Base-by-base conservation (phyloP, 2,329 filamentous ascomycete genomes). In the Penicillium sp. region DNA sequence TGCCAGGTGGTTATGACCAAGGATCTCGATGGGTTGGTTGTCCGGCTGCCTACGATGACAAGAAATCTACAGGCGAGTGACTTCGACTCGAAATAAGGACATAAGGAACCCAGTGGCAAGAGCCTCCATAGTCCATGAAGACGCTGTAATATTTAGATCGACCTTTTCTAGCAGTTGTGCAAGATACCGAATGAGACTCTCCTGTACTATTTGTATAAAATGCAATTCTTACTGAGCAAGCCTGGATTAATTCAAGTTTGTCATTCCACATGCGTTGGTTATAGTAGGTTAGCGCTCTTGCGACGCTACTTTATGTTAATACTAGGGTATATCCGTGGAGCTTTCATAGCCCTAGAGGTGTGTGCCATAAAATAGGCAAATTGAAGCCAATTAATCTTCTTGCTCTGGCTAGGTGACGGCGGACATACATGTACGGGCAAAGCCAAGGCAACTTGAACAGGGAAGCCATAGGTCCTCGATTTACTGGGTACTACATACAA, bases 31-130 rank as follows among this genome's bases (percentile, higher is more conserved):
- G 93, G 93, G 0, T 57, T 98, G 63, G 82, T 83, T 40, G 89
- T 98, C 28, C 87, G 82, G 70, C 73, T 98, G 64, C 93, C 93
- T 10, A 84, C 83, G 32, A 96, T 96, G 90, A 97, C 93, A 57
- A 81, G 93, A 69, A 98, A 98, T 67, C 65, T 98, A 72, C 93
- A 98, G 74, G 89, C 89, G 12, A 95, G 89, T 70, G 93, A 98
- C 73, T 98, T 98, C 63, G 78, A 64, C 68, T 61, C 71, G 60
- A 67, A 74, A 62, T 73, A 7, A 15, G 31, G 37, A 41, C 37
- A 28, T 25, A 28, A 28, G 9, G 7, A 24, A 40, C 38, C 15
- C 20, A 3, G 9, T 13, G 10, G 27, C 28, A 18, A 46, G 33
- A 41, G 29, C 18, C 37, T 46, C 25, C 15, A 46, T 44, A 41